Evolutionary conservation across 2,329 filamentous ascomycete genomes (phyloP).

Genomic region (Juglanconis sp.): DNA sequence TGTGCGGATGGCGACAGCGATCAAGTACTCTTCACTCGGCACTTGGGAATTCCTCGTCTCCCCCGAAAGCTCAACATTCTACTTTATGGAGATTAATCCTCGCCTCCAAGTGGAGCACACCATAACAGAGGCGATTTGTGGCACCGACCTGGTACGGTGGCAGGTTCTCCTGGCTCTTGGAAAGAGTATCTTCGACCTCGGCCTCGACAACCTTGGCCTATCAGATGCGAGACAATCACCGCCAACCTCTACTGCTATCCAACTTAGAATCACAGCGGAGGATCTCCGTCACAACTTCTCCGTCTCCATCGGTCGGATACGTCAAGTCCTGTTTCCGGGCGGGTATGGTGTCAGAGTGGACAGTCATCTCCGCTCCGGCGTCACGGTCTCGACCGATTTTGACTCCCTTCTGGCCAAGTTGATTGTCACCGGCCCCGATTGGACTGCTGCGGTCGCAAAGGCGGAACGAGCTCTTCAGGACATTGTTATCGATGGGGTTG

Average conservation of each 20-base stretch:
- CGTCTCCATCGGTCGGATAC: constrained; percentile 58
- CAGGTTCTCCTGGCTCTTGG: constrained; percentile 56
- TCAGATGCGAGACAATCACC: constrained; percentile 16
- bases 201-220: constrained; percentile 35
- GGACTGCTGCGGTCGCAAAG: constrained; percentile 50
- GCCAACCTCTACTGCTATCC: constrained; percentile 40
- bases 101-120: constrained; percentile 61
- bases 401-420: constrained; percentile 59
- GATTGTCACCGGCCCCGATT: constrained; percentile 52
- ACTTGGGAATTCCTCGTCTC: constrained; percentile 64
- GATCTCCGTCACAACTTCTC: constrained; percentile 50
- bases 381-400: constrained; percentile 51
- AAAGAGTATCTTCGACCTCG: constrained; percentile 33
- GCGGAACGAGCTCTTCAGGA: constrained; percentile 53
- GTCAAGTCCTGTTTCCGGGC: constrained; percentile 48
- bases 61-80: constrained; percentile 44
- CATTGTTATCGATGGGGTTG: constrained; percentile 52
- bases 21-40: constrained; percentile 56
- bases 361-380: constrained; percentile 45
- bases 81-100: constrained; percentile 60
- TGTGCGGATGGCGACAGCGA: constrained; percentile 31
- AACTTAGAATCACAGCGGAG: constrained; percentile 57
- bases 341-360: constrained; percentile 58
- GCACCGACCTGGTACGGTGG: constrained; percentile 50
- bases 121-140: constrained; percentile 54